Base-by-base conservation (phyloP, 1,284 basidiomycete species). In the Wallemia hederae region DNA sequence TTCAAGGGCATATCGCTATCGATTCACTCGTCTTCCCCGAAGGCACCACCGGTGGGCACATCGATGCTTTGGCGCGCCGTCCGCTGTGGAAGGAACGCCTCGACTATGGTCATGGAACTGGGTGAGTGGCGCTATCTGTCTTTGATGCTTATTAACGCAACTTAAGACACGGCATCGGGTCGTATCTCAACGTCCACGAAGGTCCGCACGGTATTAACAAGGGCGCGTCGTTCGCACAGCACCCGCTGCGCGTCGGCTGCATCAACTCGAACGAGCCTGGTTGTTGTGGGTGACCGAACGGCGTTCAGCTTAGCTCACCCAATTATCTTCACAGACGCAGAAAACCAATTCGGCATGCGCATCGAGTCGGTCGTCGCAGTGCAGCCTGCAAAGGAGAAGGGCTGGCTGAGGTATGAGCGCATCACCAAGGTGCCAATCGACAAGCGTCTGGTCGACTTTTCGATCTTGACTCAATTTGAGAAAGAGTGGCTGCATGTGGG, bases 1-100 rank as follows among this genome's bases (percentile, higher is more conserved):
- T 98, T 58, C 91, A 98, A 73, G 92, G 92, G 0, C 88, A 97
- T 68, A 94, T 98, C 63, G 80, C 85, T 1, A 83, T 94, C 59
- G 92, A 94, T 69, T 78, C 78, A 0, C 80, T 81, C 11, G 70
- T 96, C 5, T 89, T 96, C 71, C 92, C 92, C 0, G 77, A 74
- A 59, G 88, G 87, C 22, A 94, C 89, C 0, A 87, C 88, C 26
- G 89, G 85, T 63, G 62, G 60, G 67, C 65, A n/a, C 63, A 83
- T 89, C 64, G 91, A 97, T 71, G 76, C 84, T 0, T 82, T 84
- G 66, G 91, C 91, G 19, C 75, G 92, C 60, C 76, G 80, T 63
- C 75, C 85, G 0, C 73, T 97, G 0, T 98, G 92, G 92, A 74
- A 81, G 65, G 91, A 97, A 68, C 91, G 91, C 1, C 76, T 92